A percentile compares a stretch with the other conserved stretches of the same genome.
Evolutionary conservation across 345 rosid genomes (phyloP).

Genomic region (Nasturtium officinale): DNA sequence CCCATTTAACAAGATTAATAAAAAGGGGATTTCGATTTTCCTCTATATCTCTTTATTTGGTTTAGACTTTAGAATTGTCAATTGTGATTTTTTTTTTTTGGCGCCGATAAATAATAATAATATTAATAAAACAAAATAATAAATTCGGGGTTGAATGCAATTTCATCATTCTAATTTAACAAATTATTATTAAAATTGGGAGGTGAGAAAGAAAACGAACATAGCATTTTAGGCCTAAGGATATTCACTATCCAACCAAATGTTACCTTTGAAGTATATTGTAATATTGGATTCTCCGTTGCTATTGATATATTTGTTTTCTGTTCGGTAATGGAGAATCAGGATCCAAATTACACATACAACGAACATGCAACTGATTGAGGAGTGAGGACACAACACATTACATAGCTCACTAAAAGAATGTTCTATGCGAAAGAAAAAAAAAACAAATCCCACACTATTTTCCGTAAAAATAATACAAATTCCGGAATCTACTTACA

Average conservation of each 20-base stretch:
- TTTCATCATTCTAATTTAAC: no score
- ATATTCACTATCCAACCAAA: background rate
- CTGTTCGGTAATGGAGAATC: background rate
- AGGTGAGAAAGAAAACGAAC: background rate
- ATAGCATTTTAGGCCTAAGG: background rate
- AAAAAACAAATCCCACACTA: background rate
- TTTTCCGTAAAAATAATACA: constrained; percentile 20
- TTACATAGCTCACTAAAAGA: constrained; percentile 26
- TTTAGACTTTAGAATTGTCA: constrained; percentile 2
- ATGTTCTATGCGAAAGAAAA: constrained; percentile 12
- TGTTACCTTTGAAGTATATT: background rate
- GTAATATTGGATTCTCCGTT: background rate
- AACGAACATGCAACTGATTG: background rate
- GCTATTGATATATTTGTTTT: background rate
- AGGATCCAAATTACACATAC: background rate
- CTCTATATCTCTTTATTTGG: background rate
- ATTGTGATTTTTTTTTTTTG: background rate
- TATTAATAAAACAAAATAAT: no score
- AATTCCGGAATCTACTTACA: constrained; percentile 32
- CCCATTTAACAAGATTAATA: constrained; percentile 43
- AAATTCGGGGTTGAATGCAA: no score
- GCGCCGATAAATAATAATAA: background rate
- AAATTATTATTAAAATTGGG: no score
- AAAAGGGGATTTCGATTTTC: background rate
- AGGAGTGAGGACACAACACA: background rate